phyloP scores from a whole-genome alignment of 2,329 filamentous ascomycete species.

The Cylindrodendrum hubeiense region DNA sequence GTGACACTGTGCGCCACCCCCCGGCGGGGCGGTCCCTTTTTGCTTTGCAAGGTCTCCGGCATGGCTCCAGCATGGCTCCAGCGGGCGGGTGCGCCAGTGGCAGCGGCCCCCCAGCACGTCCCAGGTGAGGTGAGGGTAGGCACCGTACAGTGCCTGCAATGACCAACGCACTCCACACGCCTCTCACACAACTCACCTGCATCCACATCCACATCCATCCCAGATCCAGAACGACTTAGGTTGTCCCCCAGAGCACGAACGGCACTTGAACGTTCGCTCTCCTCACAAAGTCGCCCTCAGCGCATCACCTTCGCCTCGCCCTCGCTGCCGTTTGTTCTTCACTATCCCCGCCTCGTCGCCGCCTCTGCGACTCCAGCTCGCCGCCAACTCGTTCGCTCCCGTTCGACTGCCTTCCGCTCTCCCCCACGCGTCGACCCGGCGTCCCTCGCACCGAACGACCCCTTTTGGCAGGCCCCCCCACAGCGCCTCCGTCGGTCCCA shows the following conservation, averaged over 20 bases:
- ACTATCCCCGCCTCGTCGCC: constrained; percentile 35
- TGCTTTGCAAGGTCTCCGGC: not conserved
- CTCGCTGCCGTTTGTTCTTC: constrained; percentile 15
- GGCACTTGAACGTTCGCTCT: constrained; percentile 36
- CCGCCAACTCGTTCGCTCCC: not conserved
- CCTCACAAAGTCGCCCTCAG: constrained; percentile 31
- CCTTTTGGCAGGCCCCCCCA: constrained; percentile 46
- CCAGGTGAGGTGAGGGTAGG: constrained; percentile 3
- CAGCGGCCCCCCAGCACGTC: constrained; percentile 2
- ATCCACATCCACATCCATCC: constrained; percentile 33
- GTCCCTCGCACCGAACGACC: constrained; percentile 47
- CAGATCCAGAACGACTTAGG: constrained; percentile 41
- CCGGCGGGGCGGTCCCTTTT: constrained; percentile 19
- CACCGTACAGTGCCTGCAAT: constrained; percentile 16
- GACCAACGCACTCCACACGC: constrained; percentile 22
- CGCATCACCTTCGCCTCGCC: constrained; percentile 23
- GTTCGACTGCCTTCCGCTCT: constrained; percentile 10
- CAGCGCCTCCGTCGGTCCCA: constrained; percentile 41
- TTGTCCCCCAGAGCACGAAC: constrained; percentile 35
- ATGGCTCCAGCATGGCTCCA: not conserved
- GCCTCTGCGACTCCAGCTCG: constrained; percentile 17
- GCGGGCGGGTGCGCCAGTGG: not conserved
- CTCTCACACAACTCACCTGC: constrained; percentile 37
- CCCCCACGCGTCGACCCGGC: constrained; percentile 43
- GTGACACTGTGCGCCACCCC: constrained; percentile 11